A percentile compares a stretch with the other conserved stretches of the same genome.
Conservation (phyloP, 345 rosid species). For the Acer yangbiense region DNA sequence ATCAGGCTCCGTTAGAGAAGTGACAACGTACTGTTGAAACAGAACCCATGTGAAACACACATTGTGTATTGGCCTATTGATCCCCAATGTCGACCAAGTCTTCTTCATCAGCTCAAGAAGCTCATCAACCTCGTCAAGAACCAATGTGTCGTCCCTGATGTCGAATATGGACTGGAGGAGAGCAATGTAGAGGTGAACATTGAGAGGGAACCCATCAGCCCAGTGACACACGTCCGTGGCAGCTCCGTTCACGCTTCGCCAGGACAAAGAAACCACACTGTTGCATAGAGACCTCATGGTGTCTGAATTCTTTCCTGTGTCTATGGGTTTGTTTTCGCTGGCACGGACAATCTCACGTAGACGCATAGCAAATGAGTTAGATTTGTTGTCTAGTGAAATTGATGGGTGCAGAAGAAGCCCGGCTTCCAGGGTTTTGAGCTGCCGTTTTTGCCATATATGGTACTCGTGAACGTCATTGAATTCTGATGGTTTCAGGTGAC, state of each 20-base stretch:
- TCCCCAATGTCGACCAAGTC: constrained; percentile 87
- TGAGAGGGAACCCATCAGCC: constrained; percentile 94
- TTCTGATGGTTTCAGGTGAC: constrained; percentile 78
- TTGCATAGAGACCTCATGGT: constrained; percentile 67
- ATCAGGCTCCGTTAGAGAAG: constrained; percentile 70
- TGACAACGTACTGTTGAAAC: constrained; percentile 72
- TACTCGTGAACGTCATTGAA: constrained; percentile 69
- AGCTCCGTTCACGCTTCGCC: constrained; percentile 65
- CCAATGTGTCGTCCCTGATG: constrained; percentile 70
- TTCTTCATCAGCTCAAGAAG: constrained; percentile 85
- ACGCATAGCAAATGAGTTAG: constrained; percentile 54
- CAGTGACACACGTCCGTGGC: constrained; percentile 84
- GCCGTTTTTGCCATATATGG: constrained; percentile 84
- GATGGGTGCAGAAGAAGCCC: constrained; percentile 80
- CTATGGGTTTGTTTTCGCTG: constrained; percentile 49
- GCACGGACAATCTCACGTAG: constrained; percentile 60
- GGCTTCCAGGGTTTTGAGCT: constrained; percentile 71
- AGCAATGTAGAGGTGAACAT: constrained; percentile 60
- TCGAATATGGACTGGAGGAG: constrained; percentile 78
- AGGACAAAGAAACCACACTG: constrained; percentile 65
- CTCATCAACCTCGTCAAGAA: constrained; percentile 90
- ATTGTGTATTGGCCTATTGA: constrained; percentile 67
- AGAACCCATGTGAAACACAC: constrained; percentile 86
- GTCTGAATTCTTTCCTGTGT: constrained; percentile 73
- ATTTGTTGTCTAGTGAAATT: constrained; percentile 66